Conservation (phyloP, 2,329 filamentous ascomycete species). For the Pseudogymnoascus sp. region DNA sequence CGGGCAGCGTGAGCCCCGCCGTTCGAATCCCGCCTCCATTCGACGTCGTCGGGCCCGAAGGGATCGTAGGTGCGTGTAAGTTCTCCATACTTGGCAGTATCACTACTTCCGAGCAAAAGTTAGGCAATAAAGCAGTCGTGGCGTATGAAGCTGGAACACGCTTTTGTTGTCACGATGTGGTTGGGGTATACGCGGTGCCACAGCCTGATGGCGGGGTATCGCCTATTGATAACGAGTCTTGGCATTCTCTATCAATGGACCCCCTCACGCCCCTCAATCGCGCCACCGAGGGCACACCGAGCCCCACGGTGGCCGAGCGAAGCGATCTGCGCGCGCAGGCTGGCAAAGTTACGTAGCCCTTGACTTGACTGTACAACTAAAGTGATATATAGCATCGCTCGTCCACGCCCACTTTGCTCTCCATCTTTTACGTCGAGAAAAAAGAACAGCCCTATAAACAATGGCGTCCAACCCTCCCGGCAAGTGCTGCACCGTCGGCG, state of each 20-base stretch:
- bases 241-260: neutral
- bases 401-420: neutral
- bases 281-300: neutral
- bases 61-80: slow-evolving; percentile 62
- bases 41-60: slow-evolving; percentile 65
- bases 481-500: slow-evolving; percentile 28
- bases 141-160: neutral
- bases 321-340: neutral
- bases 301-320: neutral
- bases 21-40: slow-evolving; percentile 53
- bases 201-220: slow-evolving; percentile 9
- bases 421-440: slow-evolving; percentile 1
- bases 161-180: neutral
- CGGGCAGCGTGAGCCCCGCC: slow-evolving; percentile 60
- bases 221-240: neutral
- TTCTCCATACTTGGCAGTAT: slow-evolving; percentile 49
- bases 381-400: neutral
- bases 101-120: neutral
- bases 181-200: neutral
- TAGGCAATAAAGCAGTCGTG: neutral
- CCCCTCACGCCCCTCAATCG: neutral
- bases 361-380: neutral
- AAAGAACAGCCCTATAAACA: neutral
- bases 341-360: neutral
- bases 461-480: slow-evolving; percentile 30